Base-by-base conservation (phyloP, 2,329 filamentous ascomycete species). In the Cercospora sp. region DNA sequence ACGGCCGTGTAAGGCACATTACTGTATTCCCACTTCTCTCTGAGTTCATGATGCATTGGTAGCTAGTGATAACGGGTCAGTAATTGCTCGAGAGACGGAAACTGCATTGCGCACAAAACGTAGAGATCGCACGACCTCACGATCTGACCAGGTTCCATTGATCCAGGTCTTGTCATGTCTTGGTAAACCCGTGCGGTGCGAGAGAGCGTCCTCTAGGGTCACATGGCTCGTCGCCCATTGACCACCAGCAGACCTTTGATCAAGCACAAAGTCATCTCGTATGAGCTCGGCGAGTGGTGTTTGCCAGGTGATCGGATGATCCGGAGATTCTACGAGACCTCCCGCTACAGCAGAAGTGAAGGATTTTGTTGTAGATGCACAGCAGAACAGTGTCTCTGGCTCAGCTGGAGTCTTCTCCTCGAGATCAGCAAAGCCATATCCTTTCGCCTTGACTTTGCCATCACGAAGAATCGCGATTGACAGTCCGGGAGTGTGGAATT, bases 1-100 rank as follows among this genome's bases (percentile, higher is more conserved):
- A 82, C 81, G 0, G 81, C 81, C 40, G 81, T 80, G 73, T 80
- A 88, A 82, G 87, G 84, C 24, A 84, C 75, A 72, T 87, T 87
- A 77, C 80, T 82, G 75, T 87, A 88, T 69, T 84, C 80, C 60
- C 75, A 85, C 10, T 72, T 76, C 0, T 80, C 81, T 12, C 84
- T 79, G 18, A 83, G 76, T 30, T 80, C 70, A 5, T 77, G 75
- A 7, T 76, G 81, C 43, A 83, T 2, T 78, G 80, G 65, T 1
- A 70, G 16, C 67, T 69, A 43, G 28, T 13, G 5, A 4, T 18
- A 28, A 26, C 7, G 2, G 9, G 37, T 62, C 59, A 49, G 30
- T 37, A 34, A 13, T 12, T 24, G 28, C 12, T 10, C 40, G 13
- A 53, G 21, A 10, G 3, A 10, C n/a, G 21, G 21, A 18, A 32